Base-by-base conservation (phyloP, 1,139 yeast species). In the Kodamaea sp. region DNA sequence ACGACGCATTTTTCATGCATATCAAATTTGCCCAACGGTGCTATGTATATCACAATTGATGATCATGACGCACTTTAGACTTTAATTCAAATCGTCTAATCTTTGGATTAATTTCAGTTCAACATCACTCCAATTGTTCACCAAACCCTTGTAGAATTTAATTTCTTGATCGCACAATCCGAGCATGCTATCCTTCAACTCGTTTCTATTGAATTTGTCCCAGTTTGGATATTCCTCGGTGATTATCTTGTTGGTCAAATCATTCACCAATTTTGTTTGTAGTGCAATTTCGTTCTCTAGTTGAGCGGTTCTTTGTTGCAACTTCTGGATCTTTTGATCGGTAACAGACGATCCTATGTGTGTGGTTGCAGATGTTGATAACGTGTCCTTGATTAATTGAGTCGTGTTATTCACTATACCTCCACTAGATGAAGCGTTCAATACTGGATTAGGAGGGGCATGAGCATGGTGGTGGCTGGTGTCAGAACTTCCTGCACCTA, bases 191-290 rank as follows among this genome's bases (percentile, higher is more conserved):
- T 70, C 70, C 53, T 83, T 83, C 57, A 92, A 70, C 59, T 92
- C 97, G 24, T 71, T 66, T 26, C 86, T 78, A 57, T 89, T 90
- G 47, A 87, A 84, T 24, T 70, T 71, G 48, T 92, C 96, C 71
- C 95, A 90, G 44, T 83, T 76, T 6, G 83, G 80, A 44, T 87
- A 85, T 55, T 92, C 98, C 38, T 80, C 81, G 44, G 82, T 83
- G 24, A 87, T 83, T 7, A 87, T 79, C 46, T 77, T 70, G 50
- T 80, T 81, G 10, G 95, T 87, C 34, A 78, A 71, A 15, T 79
- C 79, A 29, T 80, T 59, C 7, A 70, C 73, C 35, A 70, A 37
- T 28, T 57, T 54, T 1, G 68, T 74, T 39, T 87, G 78, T 15
- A 70, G 64, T 15, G 69, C 70, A 32, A 87, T 83, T 52, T 83